Base-by-base conservation (phyloP, 768 basidiomycete species). In the Daedalea quercina region DNA sequence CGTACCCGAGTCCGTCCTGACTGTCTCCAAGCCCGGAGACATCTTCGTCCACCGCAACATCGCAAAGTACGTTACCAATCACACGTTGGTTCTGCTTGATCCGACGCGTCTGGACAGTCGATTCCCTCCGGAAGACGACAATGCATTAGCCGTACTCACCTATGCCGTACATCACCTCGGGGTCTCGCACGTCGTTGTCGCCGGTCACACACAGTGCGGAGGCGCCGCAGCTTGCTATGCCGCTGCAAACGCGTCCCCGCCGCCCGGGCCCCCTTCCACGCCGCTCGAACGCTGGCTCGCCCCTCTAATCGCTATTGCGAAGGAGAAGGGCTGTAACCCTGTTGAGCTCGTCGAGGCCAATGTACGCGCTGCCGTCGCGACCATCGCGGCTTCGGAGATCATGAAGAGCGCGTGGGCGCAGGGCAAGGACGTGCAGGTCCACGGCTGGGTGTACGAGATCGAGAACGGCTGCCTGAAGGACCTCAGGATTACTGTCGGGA, bases 41-140 rank as follows among this genome's bases (percentile, higher is more conserved):
- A 80, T 89, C 55, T 94, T 94, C 61, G 82, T 86, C 25, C 84
- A 91, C 68, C 75, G 92, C 44, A 94, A 94, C 68, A 84, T 94
- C 58, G 92, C 90, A 50, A 94, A 95, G 85, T 90, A 58, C 53
- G 82, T 69, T 43, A 51, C 33, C n/a, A n/a, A 40, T 34, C 2
- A 19, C 9, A 3, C 35, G 22, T 6, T 20, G 11, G 22, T 28
- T 31, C 4, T 26, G 28, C 19, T 15, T 19, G 13, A 3, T 15
- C 37, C 44, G 25, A 52, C 44, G 20, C 24, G 26, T 41, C 35
- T 37, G 2, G 50, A 33, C 58, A 89, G 87, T 65, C 91, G 92
- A 70, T 78, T 92, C 64, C 84, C 80, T 51, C 70, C 75, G 3
- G 67, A 84, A 51, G 93, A 95, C 65, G 77, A 78, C 54, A 91